Base-by-base conservation (phyloP, 345 rosid species). In the Iberis pinnata region DNA sequence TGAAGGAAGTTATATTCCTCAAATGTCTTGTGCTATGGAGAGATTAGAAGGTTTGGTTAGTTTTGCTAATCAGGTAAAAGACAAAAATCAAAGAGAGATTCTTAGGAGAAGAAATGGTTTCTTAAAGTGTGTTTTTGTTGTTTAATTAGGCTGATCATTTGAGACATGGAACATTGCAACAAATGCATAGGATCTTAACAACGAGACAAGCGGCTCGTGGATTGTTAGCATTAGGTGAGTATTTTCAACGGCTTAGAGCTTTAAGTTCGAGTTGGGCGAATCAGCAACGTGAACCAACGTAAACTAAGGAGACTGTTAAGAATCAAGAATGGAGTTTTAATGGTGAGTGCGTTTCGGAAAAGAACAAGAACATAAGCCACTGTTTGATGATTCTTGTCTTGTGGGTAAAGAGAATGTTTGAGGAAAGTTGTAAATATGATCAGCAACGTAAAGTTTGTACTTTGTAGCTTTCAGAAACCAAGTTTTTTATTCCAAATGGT, bases 141-240 rank as follows among this genome's bases (percentile, higher is more conserved):
- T 24, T 42, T 36, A 31, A 41, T 26, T 77, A 88, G 98, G 98
- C 97, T 38, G 98, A 92, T 67, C 85, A 92, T 78, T 69, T 92
- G 27, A 84, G 95, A 22, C 84, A 80, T 52, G 89, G 73, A 70
- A 82, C 95, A 3, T 49, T 92, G 72, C 90, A 72, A 62, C 96
- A 85, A 61, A 88, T 88, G 94, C 75, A 73, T 52, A 57, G 76
- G 47, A 73, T 81, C 71, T 73, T 92, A 38, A 85, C 95, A 49
- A 71, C 67, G 20, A 75, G 78, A n/a, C 96, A 88, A 63, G 83
- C 87, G 5, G 97, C 95, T 65, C 72, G 83, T 29, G 90, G 94
- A 7, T 75, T 92, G 59, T 80, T 85, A 38, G 85, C 86, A 8
- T 65, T 85, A 63, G 94, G 94, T 10, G 95, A 92, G 72, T 88